phyloP scores from a whole-genome alignment of 1,284 basidiomycete genomes.

The Rhizopogon parksii region DNA sequence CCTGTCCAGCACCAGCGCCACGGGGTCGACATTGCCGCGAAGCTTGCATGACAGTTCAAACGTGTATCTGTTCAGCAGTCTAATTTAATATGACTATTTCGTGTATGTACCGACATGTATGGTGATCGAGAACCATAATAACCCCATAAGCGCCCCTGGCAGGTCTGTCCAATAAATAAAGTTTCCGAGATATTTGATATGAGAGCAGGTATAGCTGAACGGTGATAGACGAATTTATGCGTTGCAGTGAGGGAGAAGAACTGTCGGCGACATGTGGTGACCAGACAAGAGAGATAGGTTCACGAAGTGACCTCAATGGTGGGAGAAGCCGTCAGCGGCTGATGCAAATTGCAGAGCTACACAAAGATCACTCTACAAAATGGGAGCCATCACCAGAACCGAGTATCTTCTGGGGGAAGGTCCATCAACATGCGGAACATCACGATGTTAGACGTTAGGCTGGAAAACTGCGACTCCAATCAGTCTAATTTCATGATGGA shows the following conservation, averaged over 20 bases:
- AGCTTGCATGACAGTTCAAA: not conserved
- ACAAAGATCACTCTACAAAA: not conserved
- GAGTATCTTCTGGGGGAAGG: slow-evolving; percentile 24
- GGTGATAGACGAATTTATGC: not conserved
- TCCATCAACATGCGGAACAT: slow-evolving; percentile 42
- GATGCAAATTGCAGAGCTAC: not conserved
- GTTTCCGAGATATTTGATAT: not conserved
- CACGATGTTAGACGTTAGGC: slow-evolving; percentile 47
- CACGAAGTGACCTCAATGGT: not conserved
- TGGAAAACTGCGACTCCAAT: slow-evolving; percentile 41
- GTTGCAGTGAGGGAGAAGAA: not conserved
- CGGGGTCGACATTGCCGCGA: not conserved
- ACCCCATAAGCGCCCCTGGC: not conserved
- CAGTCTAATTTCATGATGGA: not conserved
- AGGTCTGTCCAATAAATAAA: not conserved
- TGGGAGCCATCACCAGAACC: slow-evolving; percentile 31
- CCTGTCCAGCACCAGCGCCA: too few relatives aligned
- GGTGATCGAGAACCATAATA: not conserved
- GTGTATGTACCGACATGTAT: not conserved
- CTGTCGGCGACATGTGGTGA: not conserved
- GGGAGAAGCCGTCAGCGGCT: not conserved
- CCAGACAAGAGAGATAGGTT: not conserved
- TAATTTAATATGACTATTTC: not conserved
- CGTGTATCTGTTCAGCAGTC: not conserved
- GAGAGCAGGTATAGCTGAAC: not conserved